Conservation (phyloP, 2,329 filamentous ascomycete genomes). For the Epichloe coenophiala region DNA sequence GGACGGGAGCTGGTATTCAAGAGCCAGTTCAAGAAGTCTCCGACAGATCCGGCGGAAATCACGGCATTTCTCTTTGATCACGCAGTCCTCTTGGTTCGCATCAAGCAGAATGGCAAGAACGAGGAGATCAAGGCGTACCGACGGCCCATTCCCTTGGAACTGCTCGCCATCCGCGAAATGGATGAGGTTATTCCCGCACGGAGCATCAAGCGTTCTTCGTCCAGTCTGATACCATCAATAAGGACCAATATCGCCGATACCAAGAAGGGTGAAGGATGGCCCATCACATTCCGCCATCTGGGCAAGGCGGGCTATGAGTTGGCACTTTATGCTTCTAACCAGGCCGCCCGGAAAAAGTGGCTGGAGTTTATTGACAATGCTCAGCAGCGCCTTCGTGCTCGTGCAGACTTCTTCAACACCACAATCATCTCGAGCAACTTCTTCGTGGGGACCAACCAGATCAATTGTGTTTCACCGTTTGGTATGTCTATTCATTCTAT, state of each 20-base stretch:
- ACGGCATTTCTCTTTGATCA: constrained; percentile 95
- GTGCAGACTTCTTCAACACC: constrained; percentile 82
- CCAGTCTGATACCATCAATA: constrained; percentile 57
- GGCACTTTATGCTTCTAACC: constrained; percentile 75
- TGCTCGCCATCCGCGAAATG: constrained; percentile 92
- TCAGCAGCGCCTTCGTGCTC: constrained; percentile 73
- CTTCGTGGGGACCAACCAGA: constrained; percentile 59
- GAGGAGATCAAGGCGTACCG: constrained; percentile 94
- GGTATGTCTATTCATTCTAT: constrained; percentile 39
- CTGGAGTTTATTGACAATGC: constrained; percentile 89
- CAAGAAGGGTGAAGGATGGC: constrained; percentile 63
- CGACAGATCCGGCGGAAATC: constrained; percentile 78
- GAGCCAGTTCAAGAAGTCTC: constrained; percentile 81
- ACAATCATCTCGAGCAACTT: constrained; percentile 45
- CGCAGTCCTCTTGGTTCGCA: constrained; percentile 77
- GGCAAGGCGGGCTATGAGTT: constrained; percentile 92
- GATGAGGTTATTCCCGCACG: constrained; percentile 79
- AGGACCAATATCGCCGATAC: constrained; percentile 36
- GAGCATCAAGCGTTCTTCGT: constrained; percentile 77
- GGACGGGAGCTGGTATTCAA: constrained; percentile 90
- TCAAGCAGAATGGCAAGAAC: constrained; percentile 82
- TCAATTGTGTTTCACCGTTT: constrained; percentile 90
- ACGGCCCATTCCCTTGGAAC: constrained; percentile 82
- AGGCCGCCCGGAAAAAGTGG: constrained; percentile 85
- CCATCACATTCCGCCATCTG: constrained; percentile 90